phyloP scores from a whole-genome alignment of 805 yeast species.

The Kluyveromyces aestuarii region DNA sequence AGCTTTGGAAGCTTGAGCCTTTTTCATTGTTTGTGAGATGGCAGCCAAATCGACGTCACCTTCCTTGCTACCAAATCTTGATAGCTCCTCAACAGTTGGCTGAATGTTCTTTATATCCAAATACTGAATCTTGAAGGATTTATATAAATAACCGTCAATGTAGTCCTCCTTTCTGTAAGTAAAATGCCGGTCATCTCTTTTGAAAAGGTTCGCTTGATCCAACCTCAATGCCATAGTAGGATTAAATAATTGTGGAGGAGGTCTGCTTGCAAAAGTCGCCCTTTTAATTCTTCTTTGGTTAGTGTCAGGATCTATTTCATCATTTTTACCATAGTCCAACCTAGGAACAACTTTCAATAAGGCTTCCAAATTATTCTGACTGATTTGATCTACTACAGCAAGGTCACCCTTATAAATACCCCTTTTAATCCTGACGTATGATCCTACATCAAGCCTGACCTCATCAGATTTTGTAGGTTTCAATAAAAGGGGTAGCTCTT shows the following conservation, averaged over 20 bases:
- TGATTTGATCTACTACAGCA: constrained; percentile 85
- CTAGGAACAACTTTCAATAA: constrained; percentile 88
- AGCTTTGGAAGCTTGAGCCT: constrained; percentile 43
- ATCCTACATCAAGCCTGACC: constrained; percentile 82
- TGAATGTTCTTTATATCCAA: constrained; percentile 74
- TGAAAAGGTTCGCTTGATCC: constrained; percentile 65
- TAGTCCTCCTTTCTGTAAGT: constrained; percentile 83
- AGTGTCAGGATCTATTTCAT: constrained; percentile 42
- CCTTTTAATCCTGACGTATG: constrained; percentile 81
- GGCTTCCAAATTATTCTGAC: constrained; percentile 95
- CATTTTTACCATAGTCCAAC: constrained; percentile 73
- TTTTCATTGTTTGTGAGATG: constrained; percentile 77
- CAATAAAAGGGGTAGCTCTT: constrained; percentile 86
- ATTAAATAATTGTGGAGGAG: constrained; percentile 78
- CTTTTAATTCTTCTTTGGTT: constrained; percentile 42
- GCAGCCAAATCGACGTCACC: constrained; percentile 85
- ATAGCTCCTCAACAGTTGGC: constrained; percentile 84
- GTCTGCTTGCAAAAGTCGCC: constrained; percentile 56
- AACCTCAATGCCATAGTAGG: constrained; percentile 82
- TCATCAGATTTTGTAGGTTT: constrained; percentile 86
- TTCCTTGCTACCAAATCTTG: constrained; percentile 67
- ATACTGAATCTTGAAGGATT: constrained; percentile 76
- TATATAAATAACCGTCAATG: constrained; percentile 76
- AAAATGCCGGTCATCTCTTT: constrained; percentile 56
- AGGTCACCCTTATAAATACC: constrained; percentile 91